These are phyloP conservation scores for Endoconidiophora laricicola DNA, from an alignment of 2,329 filamentous ascomycete genomes.

Conservation along the genomic window DNA sequence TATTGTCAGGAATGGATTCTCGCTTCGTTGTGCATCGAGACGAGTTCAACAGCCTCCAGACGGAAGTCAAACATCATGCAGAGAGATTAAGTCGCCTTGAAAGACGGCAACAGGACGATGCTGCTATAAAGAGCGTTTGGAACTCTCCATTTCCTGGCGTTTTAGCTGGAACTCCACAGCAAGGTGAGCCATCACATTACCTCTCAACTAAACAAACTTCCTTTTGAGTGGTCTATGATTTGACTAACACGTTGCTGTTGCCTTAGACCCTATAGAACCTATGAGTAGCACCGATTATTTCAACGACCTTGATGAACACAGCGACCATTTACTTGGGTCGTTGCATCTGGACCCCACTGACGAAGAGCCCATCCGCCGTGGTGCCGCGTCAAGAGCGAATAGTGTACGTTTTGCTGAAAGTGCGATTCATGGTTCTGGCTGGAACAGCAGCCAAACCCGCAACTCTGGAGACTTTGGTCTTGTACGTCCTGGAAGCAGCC, in stretches of 20 bases:
- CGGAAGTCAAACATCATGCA: constrained; percentile 52
- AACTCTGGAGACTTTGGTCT: constrained; percentile 72
- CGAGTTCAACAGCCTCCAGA: constrained; percentile 51
- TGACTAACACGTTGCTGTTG: not conserved
- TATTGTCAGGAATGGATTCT: constrained; percentile 40
- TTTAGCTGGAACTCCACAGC: constrained; percentile 66
- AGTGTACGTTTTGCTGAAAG: constrained; percentile 97
- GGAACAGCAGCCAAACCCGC: constrained; percentile 53
- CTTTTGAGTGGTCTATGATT: constrained; percentile 1
- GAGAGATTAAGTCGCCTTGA: constrained; percentile 46
- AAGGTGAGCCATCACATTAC: constrained; percentile 42
- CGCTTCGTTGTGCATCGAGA: constrained; percentile 43
- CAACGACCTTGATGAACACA: constrained; percentile 77
- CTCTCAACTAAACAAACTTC: not conserved
- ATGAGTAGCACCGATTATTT: constrained; percentile 58
- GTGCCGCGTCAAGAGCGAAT: constrained; percentile 81
- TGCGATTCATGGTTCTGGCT: constrained; percentile 72
- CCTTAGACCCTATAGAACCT: constrained; percentile 6
- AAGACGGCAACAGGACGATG: constrained; percentile 51
- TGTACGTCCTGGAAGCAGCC: constrained; percentile 58
- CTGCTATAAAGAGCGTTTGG: constrained; percentile 72
- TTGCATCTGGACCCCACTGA: constrained; percentile 68
- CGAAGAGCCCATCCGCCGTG: constrained; percentile 68
- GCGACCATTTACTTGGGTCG: constrained; percentile 61
- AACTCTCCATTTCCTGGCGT: constrained; percentile 83